These are phyloP conservation scores for Ricinus communis DNA, from an alignment of 345 rosid species.

Conservation along the genomic window DNA sequence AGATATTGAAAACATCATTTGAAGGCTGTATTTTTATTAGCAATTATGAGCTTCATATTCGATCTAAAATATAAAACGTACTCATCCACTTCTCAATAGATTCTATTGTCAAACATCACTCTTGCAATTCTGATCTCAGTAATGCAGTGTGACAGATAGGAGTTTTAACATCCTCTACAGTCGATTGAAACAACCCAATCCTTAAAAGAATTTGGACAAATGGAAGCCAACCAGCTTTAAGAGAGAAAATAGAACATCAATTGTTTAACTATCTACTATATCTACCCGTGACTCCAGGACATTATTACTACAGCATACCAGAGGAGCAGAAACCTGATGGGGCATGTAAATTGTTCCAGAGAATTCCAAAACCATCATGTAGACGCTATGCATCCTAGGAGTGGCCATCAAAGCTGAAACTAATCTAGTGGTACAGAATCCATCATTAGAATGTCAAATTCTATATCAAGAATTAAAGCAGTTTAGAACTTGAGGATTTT, in stretches of 20 bases:
- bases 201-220: constrained; percentile 1
- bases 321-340: background rate
- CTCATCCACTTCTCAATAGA: constrained; percentile 4
- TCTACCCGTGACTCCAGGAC: background rate
- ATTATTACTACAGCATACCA: background rate
- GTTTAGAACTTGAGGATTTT: background rate
- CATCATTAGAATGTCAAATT: background rate
- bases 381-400: background rate
- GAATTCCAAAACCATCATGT: background rate
- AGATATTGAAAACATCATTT: background rate
- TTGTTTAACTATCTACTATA: background rate
- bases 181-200: too few relatives aligned
- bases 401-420: background rate
- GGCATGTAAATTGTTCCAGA: background rate
- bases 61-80: background rate
- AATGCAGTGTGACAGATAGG: constrained; percentile 7
- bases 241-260: background rate
- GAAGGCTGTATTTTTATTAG: background rate
- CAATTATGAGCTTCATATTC: background rate
- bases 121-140: background rate
- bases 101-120: background rate
- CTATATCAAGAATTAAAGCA: background rate
- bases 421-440: background rate
- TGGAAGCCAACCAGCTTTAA: background rate
- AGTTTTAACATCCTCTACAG: too few relatives aligned